Base-by-base conservation (phyloP, 176 grass and related monocot species). In the Coix lacrymajobi region DNA sequence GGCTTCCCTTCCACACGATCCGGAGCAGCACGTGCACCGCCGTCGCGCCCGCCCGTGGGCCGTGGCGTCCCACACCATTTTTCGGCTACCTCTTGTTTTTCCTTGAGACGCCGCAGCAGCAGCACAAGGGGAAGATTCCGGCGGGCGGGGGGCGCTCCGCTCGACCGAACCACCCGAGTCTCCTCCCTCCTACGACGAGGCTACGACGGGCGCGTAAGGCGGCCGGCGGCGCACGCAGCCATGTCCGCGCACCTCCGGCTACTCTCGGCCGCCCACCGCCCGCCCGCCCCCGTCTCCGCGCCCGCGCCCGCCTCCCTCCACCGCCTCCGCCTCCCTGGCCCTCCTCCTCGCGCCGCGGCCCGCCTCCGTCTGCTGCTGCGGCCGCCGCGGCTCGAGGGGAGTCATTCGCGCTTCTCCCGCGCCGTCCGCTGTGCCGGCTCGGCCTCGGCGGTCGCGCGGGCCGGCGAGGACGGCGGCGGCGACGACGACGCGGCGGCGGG, bases 181-280 rank as follows among this genome's bases (percentile, higher is more conserved):
- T 22, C 43, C 31, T 22, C 13, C 43, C 43, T 4, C 13, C 13
- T 3, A 1, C 43, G 14, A 45, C 45, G 45, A 56, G 51, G 51
- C 20, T 10, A n/a, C 20, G 7, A 52, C n/a, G n/a, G 11, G 6
- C 54, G 39, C n/a, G 7, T 28, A 7, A 20, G 24, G 7, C 54
- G n/a, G 75, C 54, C 13, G 25, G 17, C 61, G 3, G 60, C 75
- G n/a, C 44, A 4, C 24, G 11, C 45, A 60, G 87, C 75, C 7
- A 89, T 89, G 87, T 78, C 83, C 36, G 66, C 57, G 11, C 88
- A 79, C 83, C 45, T 83, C 24, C 83, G 86, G 81, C 87, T 77
- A 73, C 81, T 85, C 87, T 72, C 78, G 34, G 73, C 86, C 13
- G 63, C 73, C 34, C 36, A 43, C 41, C 14, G 52, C 22, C 22